Percentiles rank a stretch among this genome's conserved stretches.
Evolutionary conservation across 2,329 filamentous ascomycete species (phyloP).

Genomic region (Nemania sp.): DNA sequence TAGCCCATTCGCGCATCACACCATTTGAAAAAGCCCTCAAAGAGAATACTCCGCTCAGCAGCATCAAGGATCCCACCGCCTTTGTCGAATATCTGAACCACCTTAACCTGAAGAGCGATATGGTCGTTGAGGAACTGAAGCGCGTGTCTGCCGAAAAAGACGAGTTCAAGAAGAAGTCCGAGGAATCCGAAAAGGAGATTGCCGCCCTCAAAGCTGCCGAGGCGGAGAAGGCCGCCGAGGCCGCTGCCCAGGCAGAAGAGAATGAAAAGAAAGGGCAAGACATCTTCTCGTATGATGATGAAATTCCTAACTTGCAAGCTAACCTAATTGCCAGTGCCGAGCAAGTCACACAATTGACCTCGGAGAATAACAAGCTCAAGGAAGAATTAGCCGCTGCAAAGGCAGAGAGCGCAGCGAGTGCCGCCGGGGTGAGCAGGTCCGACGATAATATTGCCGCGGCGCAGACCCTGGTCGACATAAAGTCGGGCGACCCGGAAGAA

Average conservation of each 20-base stretch:
- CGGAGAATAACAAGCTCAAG: slow-evolving; percentile 69
- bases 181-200: slow-evolving; percentile 67
- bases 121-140: slow-evolving; percentile 93
- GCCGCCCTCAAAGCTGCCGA: slow-evolving; percentile 54
- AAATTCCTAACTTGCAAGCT: slow-evolving; percentile 78
- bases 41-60: slow-evolving; percentile 89
- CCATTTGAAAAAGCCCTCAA: slow-evolving; percentile 89
- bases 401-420: too few species aligned
- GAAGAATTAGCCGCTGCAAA: slow-evolving; percentile 71
- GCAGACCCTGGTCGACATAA: slow-evolving; percentile 54
- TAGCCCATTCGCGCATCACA: slow-evolving; percentile 90
- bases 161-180: slow-evolving; percentile 73
- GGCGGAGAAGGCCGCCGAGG: slow-evolving; percentile 21
- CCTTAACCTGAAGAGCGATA: slow-evolving; percentile 80
- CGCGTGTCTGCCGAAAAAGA: slow-evolving; percentile 82
- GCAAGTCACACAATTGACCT: slow-evolving; percentile 71
- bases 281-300: slow-evolving; percentile 90
- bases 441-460: slow-evolving; percentile 45
- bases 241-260: slow-evolving; percentile 19
- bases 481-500: slow-evolving; percentile 51
- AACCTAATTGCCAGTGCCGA: slow-evolving; percentile 71
- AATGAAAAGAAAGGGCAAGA: slow-evolving; percentile 59
- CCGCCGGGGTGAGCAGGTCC: slow-evolving; percentile 49
- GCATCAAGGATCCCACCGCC: slow-evolving; percentile 81
- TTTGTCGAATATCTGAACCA: slow-evolving; percentile 90